Base-by-base conservation (phyloP, 768 basidiomycete genomes). In the Lactarius tabidus region DNA sequence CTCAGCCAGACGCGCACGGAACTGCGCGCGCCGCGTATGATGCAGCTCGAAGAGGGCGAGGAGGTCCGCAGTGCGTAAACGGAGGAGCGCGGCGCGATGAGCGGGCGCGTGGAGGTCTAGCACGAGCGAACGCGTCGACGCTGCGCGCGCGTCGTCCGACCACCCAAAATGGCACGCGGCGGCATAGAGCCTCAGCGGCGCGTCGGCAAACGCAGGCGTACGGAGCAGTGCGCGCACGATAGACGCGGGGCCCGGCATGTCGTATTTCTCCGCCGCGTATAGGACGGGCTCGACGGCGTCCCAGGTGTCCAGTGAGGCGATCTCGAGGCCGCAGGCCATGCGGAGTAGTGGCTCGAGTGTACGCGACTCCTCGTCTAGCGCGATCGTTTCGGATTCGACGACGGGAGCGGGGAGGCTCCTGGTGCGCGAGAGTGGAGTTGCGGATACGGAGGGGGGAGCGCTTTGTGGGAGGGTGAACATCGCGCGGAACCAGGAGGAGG, bases 251-350 rank as follows among this genome's bases (percentile, higher is more conserved):
- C 87, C 87, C 0, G 83, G 81, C 84, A 87, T 88, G 39, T 88
- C 87, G 72, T 88, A 89, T 70, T 87, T 87, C 70, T 89, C 86
- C 0, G 86, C 82, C 0, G 85, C 84, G 60, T 80, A 84, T 15
- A 88, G 74, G n/a, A 89, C 70, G 4, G 79, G 73, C 61, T 89
- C 86, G 59, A 88, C 74, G 36, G 74, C 65, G 68, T 86, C 85
- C 71, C 82, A 84, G 1, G 82, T 81, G 41, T 77, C 75, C 29
- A 85, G 74, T 4, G 75, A 72, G 17, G 80, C 75, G 18, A 88
- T 78, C 0, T 84, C 77, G 14, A 86, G 77, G 10, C 87, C 87
- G 57, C 82, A 85, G 28, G 84, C 77, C 83, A 88, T 86, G 66
- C 81, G 81, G 3, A 89, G 77, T 3, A 89, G 74, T 12, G 77